Evolutionary conservation across 2,329 filamentous ascomycete species (phyloP).

Genomic region (Talaromyces albobiverticillius): DNA sequence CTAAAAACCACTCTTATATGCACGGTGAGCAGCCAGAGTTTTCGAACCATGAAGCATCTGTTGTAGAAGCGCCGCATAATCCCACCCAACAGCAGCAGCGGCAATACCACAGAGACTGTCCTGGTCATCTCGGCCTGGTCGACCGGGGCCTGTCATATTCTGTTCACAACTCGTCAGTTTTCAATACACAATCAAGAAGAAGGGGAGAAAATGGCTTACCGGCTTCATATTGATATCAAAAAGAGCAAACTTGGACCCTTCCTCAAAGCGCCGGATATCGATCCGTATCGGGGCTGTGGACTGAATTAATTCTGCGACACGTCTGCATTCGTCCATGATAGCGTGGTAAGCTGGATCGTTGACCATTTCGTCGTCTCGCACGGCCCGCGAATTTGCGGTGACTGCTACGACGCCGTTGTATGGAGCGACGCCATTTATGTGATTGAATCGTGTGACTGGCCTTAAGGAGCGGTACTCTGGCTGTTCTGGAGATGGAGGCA

Average conservation of each 20-base stretch:
- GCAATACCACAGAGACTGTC: slow-evolving; percentile 47
- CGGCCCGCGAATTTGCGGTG: slow-evolving; percentile 45
- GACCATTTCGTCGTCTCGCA: slow-evolving; percentile 30
- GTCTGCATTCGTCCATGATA: slow-evolving; percentile 39
- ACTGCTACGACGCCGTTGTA: slow-evolving; percentile 51
- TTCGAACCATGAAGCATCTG: slow-evolving; percentile 33
- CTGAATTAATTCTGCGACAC: slow-evolving; percentile 20
- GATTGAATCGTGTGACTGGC: slow-evolving; percentile 48
- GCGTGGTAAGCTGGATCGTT: slow-evolving; percentile 30
- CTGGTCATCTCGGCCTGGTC: slow-evolving; percentile 49
- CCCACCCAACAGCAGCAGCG: slow-evolving; percentile 43
- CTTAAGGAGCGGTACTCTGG: slow-evolving; percentile 45
- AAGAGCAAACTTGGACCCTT: slow-evolving; percentile 41
- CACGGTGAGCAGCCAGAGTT: slow-evolving; percentile 16
- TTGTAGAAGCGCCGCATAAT: slow-evolving; percentile 37
- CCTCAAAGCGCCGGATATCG: slow-evolving; percentile 42
- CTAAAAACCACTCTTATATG: not conserved
- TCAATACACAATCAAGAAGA: not conserved
- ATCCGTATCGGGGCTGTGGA: slow-evolving; percentile 12
- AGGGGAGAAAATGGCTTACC: no score
- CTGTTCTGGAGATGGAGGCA: slow-evolving; percentile 41
- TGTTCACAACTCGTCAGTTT: slow-evolving; percentile 17
- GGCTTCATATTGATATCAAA: slow-evolving; percentile 56
- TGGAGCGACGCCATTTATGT: slow-evolving; percentile 46
- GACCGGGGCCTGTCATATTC: slow-evolving; percentile 50